Base-by-base conservation (phyloP, 352 stramenopile species). In the Phytophthora aleatoria region DNA sequence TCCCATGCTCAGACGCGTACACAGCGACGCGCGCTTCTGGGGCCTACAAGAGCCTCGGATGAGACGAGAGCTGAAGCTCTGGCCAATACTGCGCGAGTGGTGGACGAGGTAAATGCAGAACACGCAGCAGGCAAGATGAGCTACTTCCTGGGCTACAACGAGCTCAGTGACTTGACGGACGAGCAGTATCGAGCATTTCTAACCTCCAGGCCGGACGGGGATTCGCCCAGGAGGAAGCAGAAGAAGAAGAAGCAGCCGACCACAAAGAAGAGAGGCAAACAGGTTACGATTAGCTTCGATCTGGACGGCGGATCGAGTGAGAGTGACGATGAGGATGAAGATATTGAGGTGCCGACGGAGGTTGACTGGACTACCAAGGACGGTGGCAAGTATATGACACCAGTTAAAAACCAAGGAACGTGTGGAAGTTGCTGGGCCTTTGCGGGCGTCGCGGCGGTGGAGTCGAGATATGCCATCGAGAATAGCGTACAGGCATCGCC, bases 361-460 rank as follows among this genome's bases (percentile, higher is more conserved):
- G 38, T 90, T 48, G 84, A 91, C 59, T 96, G 89, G 89, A 78
- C 79, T 13, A 84, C 79, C 6, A 74, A 89, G 33, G 76, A 89
- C 5, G 57, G 67, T 50, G 87, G 87, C 36, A 93, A 92, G 66
- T 96, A 91, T 63, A 51, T 93, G 82, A 97, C 89, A 31, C 83
- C 92, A 6, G 84, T 98, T 36, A 97, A 97, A 77, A 96, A 97
- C 62, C 93, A 98, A 59, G 91, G 90, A 27, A 94, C 86, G 30
- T 98, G 94, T 56, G 94, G 94, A 8, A 96, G 89, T 54, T 98
- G 94, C 71, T 98, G 94, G 94, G 94, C 94, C 7, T 98, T 98
- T 63, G 55, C 73, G 11, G 87, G 81, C 24, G 74, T 93, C 1
- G 80, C 83, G 2, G 83, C 81, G 10, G 74, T 93, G 47, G 87